Base-by-base conservation (phyloP, 2,329 filamentous ascomycete species). In the Elsinoe ampelina region DNA sequence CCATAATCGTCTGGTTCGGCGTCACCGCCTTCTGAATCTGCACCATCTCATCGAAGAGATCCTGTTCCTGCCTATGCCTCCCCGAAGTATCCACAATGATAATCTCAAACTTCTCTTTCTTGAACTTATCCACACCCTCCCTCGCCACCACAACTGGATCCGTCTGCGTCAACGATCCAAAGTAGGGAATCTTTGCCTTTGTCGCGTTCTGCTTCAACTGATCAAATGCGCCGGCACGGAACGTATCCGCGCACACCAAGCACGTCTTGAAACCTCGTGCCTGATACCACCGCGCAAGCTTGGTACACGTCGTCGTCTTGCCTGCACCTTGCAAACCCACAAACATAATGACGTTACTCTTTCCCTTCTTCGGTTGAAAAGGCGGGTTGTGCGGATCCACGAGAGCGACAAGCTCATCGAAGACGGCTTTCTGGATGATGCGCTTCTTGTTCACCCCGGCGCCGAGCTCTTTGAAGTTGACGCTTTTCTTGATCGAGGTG, bases 131-230 rank as follows among this genome's bases (percentile, higher is more conserved):
- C 32, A 98, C 93, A 74, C 93, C 93, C 64, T 96, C 91, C n/a
- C 84, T 82, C 0, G 93, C 92, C 15, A 98, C 93, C 5, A 90
- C 85, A 0, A 92, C 90, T 0, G 93, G 93, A 68, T 98, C 93
- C 6, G 91, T 96, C 75, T 98, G 90, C 2, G 92, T 98, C 62
- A 98, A 78, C 58, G 89, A 95, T 66, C 93, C 93, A 70, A 95
- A 98, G 79, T 98, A 98, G 8, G 93, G 93, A 54, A 98, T 97
- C 76, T 97, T 97, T 52, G 93, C 93, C 72, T 97, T 98, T 34
- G 90, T 97, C 1, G 93, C 93, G 70, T 98, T 98, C 75, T 98
- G 93, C 76, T 97, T 97, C 71, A 98, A 73, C 75, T 98, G 93
- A 69, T 98, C 93, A 65, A 98, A 98, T 41, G 93, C 93, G 77